Evolutionary conservation across 805 yeast genomes (phyloP), one percentile per base, ranked within the genome.

Genomic region (Wickerhamomyces bisporus): DNA sequence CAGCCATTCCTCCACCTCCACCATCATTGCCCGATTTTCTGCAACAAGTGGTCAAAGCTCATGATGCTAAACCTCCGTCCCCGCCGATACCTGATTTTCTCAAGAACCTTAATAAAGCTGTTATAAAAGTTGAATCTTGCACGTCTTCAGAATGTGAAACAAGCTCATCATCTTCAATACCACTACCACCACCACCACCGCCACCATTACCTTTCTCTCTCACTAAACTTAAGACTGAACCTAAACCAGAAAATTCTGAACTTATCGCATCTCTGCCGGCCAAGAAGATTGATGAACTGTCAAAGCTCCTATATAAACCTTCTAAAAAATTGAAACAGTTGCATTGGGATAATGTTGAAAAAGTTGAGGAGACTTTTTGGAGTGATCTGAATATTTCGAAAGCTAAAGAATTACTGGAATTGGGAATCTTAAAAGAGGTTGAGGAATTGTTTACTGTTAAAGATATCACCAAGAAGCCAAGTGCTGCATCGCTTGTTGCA

Each of bases 261-360:
- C 11, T 30, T 10, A 28, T 32, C 4, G 4, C 13, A 6, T 32
- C 34, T 6, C 13, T 24, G 9, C 15, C 34, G 4, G 15, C 34
- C 6, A 24, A 23, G 14, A 32, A 32, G n/a, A 24, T 42, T 29
- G 41, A 49, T 44, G 23, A 53, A 16, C 25, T 47, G 26, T 25
- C 29, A 14, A 37, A 39, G 23, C 15, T 34, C 25, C 26, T 20
- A 11, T 17, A 32, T 9, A 27, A 43, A 13, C 34, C 42, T 4
- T 16, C 17, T 20, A 71, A 77, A 42, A 86, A 83, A 56, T 72
- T 93, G 47, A 93, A 94, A 58, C 98, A 91, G 58, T 73, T 93
- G 68, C 99, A 93, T 58, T 94, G 98, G 98, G 96, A 91, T 50
- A 86, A 85, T 53, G 70, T 94, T 27, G 96, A 91, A 25, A 73